Evolutionary conservation across 140 eudicot species (phyloP).

Genomic region (Senecio squalidus): DNA sequence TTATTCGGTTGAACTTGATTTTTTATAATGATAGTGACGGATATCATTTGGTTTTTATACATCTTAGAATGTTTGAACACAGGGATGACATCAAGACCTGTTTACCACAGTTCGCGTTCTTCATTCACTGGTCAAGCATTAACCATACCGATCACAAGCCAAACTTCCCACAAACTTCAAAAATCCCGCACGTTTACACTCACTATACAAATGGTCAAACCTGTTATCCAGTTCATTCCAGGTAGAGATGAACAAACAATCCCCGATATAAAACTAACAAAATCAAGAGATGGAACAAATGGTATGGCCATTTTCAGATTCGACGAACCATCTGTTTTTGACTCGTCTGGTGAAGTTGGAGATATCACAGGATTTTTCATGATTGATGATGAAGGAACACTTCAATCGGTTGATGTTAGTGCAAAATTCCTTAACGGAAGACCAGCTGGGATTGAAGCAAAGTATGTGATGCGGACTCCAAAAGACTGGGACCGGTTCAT

Average conservation of each 20-base stretch:
- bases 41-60: conserved; percentile 3
- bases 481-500: conserved; percentile 99
- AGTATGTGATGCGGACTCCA: conserved; percentile 85
- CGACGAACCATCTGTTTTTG: conserved; percentile 88
- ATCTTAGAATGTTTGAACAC: conserved; percentile 12
- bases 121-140: conserved; percentile 63
- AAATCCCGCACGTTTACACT: conserved; percentile 28
- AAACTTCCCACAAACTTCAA: conserved; percentile 22
- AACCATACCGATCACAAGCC: conserved; percentile 23
- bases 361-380: conserved; percentile 94
- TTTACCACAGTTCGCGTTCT: conserved; percentile 43
- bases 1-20: not conserved
- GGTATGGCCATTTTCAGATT: conserved; percentile 87
- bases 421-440: conserved; percentile 81
- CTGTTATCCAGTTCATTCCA: conserved; percentile 88
- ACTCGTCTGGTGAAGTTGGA: conserved; percentile 94
- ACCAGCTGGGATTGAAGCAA: conserved; percentile 94
- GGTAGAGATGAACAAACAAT: conserved; percentile 90
- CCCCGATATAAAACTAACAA: conserved; percentile 85
- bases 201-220: conserved; percentile 58
- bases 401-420: conserved; percentile 75
- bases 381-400: conserved; percentile 93
- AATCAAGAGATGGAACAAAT: conserved; percentile 88
- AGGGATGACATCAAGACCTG: conserved; percentile 37
- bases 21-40: not conserved